Percentiles rank a stretch among this genome's conserved stretches.
These are phyloP conservation scores for Esteya vermicola DNA, from an alignment of 2,329 filamentous ascomycete species.

Conservation along the genomic window DNA sequence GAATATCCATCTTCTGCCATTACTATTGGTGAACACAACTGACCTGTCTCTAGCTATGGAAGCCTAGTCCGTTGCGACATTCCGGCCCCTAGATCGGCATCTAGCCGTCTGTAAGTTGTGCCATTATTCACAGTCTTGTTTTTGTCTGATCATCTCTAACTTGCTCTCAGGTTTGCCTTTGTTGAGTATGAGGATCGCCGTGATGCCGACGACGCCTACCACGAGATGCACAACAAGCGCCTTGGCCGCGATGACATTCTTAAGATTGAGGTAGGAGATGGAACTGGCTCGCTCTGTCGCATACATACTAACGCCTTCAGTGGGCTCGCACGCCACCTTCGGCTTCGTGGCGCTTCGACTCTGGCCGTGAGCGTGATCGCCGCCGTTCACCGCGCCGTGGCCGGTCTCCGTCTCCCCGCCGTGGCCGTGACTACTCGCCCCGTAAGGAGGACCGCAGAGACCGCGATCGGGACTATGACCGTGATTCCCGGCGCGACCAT, in stretches of 20 bases:
- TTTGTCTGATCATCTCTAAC: not conserved
- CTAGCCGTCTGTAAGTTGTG: conserved; percentile 77
- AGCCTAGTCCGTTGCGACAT: conserved; percentile 97
- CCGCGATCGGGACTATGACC: conserved; percentile 59
- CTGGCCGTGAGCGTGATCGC: conserved; percentile 63
- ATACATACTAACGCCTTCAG: conserved; percentile 30
- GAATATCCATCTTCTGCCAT: too few species aligned
- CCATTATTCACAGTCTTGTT: not conserved
- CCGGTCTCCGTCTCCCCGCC: conserved; percentile 66
- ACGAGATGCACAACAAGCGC: conserved; percentile 99
- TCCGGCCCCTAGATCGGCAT: conserved; percentile 83
- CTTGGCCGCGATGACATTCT: conserved; percentile 88
- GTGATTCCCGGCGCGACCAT: conserved; percentile 52
- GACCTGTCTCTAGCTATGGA: conserved; percentile 55
- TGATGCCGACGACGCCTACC: conserved; percentile 96
- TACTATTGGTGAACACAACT: not conserved
- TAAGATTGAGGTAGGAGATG: conserved; percentile 76
- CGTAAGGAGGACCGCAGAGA: conserved; percentile 80
- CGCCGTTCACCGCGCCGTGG: conserved; percentile 48
- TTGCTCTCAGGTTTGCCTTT: conserved; percentile 66
- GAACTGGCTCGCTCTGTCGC: conserved; percentile 8
- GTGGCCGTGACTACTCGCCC: conserved; percentile 72
- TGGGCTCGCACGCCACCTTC: conserved; percentile 98
- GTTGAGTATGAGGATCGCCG: conserved; percentile 98
- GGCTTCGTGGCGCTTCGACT: conserved; percentile 96